Conservation (phyloP, 495 filamentous ascomycete genomes). For the Penicillium malachiteum region DNA sequence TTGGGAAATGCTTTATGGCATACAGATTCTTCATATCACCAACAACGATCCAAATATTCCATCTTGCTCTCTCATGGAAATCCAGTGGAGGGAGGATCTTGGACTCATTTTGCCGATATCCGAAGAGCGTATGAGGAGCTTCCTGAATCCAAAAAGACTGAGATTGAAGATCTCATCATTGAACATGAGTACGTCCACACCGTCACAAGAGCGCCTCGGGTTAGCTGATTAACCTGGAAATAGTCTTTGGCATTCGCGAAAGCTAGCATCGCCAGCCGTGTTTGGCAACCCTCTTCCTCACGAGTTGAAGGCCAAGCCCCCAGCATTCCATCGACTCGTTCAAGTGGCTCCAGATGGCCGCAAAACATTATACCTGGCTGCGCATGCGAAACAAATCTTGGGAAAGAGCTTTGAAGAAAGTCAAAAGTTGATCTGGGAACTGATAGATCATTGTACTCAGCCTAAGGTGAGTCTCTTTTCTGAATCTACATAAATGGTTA, state of each 20-base stretch:
- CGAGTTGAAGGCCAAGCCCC: constrained; percentile 22
- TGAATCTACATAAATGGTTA: neutral
- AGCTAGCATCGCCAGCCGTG: constrained; percentile 18
- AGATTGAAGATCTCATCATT: constrained; percentile 19
- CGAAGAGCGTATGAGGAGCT: constrained; percentile 17
- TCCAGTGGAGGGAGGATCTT: constrained; percentile 20
- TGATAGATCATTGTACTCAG: constrained; percentile 23
- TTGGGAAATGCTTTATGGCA: constrained; percentile 26
- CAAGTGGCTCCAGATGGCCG: constrained; percentile 22
- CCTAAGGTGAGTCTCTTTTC: constrained; percentile 9
- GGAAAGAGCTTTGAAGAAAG: constrained; percentile 16
- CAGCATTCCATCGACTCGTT: constrained; percentile 20
- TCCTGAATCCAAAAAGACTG: constrained; percentile 15
- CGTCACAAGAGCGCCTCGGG: neutral
- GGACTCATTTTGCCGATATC: constrained; percentile 25
- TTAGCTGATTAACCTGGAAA: neutral
- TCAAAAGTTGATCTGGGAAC: constrained; percentile 22
- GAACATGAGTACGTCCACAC: constrained; percentile 20
- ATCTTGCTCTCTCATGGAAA: constrained; percentile 23
- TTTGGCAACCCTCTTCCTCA: constrained; percentile 23
- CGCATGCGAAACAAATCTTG: constrained; percentile 19
- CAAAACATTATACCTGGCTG: constrained; percentile 22
- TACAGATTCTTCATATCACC: constrained; percentile 25
- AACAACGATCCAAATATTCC: constrained; percentile 23
- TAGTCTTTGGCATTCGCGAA: constrained; percentile 24